A percentile compares a stretch with the other conserved stretches of the same genome.
Conservation (phyloP, 768 basidiomycete species). For the Candolleomyces aberdarensis region DNA sequence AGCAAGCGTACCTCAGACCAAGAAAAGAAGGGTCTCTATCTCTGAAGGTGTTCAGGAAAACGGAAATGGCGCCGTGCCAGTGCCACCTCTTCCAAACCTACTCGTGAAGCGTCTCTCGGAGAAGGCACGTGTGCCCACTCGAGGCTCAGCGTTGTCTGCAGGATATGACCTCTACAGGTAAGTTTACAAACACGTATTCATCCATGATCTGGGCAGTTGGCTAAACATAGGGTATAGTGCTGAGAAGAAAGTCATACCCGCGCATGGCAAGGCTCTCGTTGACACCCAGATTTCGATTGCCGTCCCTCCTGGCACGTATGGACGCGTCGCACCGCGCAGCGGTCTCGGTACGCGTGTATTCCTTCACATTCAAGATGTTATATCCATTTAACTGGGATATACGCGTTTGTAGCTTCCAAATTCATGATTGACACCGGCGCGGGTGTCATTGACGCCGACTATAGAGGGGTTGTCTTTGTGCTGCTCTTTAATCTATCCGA, state of each 20-base stretch:
- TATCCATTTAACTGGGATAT: neutral
- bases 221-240: slow-evolving; percentile 49
- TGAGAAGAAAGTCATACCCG: slow-evolving; percentile 79
- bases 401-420: slow-evolving; percentile 69
- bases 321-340: slow-evolving; percentile 92
- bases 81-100: slow-evolving; percentile 47
- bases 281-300: slow-evolving; percentile 93
- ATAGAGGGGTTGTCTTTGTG: slow-evolving; percentile 88
- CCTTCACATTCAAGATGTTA: neutral
- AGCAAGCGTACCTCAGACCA: slow-evolving; percentile 34
- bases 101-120: slow-evolving; percentile 84
- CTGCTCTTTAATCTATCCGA: slow-evolving; percentile 92
- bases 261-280: slow-evolving; percentile 86
- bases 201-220: neutral
- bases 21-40: slow-evolving; percentile 61
- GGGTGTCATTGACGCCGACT: slow-evolving; percentile 96
- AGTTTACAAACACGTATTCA: slow-evolving; percentile 14
- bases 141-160: slow-evolving; percentile 83
- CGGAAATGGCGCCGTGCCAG: slow-evolving; percentile 7
- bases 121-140: slow-evolving; percentile 80
- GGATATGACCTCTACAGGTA: slow-evolving; percentile 96
- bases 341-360: slow-evolving; percentile 71
- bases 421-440: slow-evolving; percentile 98
- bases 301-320: slow-evolving; percentile 91
- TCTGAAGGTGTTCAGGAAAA: slow-evolving; percentile 18